Evolutionary conservation across 257 asterid species (phyloP), one percentile per base, ranked within the genome.

Genomic region (Linderniella brevidens): DNA sequence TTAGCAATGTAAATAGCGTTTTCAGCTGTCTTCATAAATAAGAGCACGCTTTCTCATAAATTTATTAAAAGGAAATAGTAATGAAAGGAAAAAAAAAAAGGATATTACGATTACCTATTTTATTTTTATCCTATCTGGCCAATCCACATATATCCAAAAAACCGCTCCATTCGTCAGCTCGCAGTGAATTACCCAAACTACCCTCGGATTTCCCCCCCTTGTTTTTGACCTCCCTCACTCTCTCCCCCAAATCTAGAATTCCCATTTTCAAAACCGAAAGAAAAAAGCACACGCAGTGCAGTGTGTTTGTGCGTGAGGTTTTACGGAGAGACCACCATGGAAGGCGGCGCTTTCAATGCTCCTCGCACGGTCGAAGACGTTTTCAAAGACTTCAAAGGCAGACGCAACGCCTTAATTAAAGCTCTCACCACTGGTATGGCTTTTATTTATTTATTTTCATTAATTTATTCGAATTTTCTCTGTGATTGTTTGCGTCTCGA

Each of bases 321-420:
- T 25, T 53, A 42, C 64, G 61, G 42, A 38, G 56, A 41, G 32
- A 42, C 32, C 46, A 42, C 32, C 46, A 72, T 73, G 80, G 80
- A 73, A 48, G 73, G 66, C 40, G 70, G 41, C 36, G 57, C 58
- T 39, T 65, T 11, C 20, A 52, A 50, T 36, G 55, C 41, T 47
- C 68, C 77, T 53, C 66, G 69, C 7, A 58, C 77, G 41, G 78
- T 67, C 4, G 82, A 70, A 29, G 71, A 70, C 37, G 70, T 70
- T 62, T 74, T 67, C 67, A 37, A 48, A 17, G 82, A 74, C 65
- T 74, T 70, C 65, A 70, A 56, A 37, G 78, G 71, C 50, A 59
- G 82, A n/a, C 70, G 82, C 19, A 63, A 39, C 45, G 82, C 75
- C 54, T 59, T 74, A 65, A 74, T 74, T 59, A 70, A 55, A 68